Base-by-base conservation (phyloP, 306 rosid genomes). In the Mimosa pudica region DNA sequence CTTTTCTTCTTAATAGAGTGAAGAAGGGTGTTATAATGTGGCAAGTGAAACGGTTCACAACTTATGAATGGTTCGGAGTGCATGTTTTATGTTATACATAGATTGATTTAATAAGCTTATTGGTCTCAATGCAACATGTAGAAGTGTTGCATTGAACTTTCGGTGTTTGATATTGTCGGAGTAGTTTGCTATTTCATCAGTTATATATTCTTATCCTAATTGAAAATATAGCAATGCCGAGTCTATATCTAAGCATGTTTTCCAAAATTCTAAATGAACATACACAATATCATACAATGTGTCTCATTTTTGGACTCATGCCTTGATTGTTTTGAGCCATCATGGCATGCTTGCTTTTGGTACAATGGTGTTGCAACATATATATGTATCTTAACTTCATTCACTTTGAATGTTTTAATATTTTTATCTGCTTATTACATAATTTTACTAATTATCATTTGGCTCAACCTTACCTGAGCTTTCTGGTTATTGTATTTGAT, bases 401-500 rank as follows among this genome's bases (percentile, higher is more conserved):
- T 36, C 45, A 75, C 69, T 13, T 11, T 14, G 46, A 41, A 54
- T 12, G 66, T 17, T 71, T 70, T 75, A 45, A 7, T 73, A 6
- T 6, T 36, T 57, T 82, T 66, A 54, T 73, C 49, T 41, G 17
- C 54, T 72, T 42, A 42, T 33, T 35, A 49, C 54, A 20, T 57
- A 41, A 32, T 16, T 44, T 3, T 73, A 14, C 36, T 51, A 52
- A 41, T 45, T 38, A 66, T 70, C 49, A 16, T 65, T 20, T 35
- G 73, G n/a, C 64, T 60, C 61, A 69, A 79, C 49, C 51, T 79
- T 74, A 63, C 38, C 36, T 5, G 11, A 74, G 48, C 32, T 46
- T 78, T 20, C 63, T 70, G 79, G 62, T 63, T 55, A 35, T 72
- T 76, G 61, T 62, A 42, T 74, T 35, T 81, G 38, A 24, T 67